Conservation (phyloP, 2,329 filamentous ascomycete genomes). For the Oidium heveae region DNA sequence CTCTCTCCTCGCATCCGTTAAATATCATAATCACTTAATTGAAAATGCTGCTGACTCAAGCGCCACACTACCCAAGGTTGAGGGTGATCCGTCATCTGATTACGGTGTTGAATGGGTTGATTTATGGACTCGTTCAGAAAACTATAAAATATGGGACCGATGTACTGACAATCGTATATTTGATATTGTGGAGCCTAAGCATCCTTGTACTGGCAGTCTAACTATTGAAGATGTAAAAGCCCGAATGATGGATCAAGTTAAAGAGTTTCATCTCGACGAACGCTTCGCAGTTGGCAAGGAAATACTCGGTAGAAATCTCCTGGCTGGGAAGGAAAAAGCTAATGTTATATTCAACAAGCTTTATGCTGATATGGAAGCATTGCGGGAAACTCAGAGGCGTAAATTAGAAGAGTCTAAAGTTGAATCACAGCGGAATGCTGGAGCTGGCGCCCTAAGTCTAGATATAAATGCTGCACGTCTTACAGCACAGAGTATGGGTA, state of each 20-base stretch:
- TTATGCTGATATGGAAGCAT: constrained; percentile 70
- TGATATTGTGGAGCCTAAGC: constrained; percentile 76
- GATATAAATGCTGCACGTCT: constrained; percentile 21
- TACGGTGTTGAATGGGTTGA: constrained; percentile 68
- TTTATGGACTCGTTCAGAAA: constrained; percentile 71
- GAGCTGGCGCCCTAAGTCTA: constrained; percentile 6
- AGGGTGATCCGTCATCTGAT: constrained; percentile 64
- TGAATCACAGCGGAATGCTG: constrained; percentile 7
- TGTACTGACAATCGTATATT: constrained; percentile 72
- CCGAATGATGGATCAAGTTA: constrained; percentile 70
- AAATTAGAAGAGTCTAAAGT: constrained; percentile 28
- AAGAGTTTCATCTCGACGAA: constrained; percentile 83
- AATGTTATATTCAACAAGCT: constrained; percentile 67
- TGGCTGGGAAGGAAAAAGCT: constrained; percentile 68
- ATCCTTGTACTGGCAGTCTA: constrained; percentile 79
- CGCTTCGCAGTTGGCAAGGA: constrained; percentile 63
- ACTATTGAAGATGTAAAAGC: constrained; percentile 88
- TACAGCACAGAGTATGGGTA: constrained; percentile 23
- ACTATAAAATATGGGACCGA: constrained; percentile 69
- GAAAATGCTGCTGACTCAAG: constrained; percentile 30
- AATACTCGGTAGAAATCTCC: constrained; percentile 68
- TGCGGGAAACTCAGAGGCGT: constrained; percentile 48
- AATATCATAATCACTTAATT: constrained; percentile 52
- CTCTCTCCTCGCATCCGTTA: constrained; percentile 64
- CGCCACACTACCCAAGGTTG: constrained; percentile 35